Base-by-base conservation (phyloP, 768 basidiomycete species). In the Ramaria sp. region DNA sequence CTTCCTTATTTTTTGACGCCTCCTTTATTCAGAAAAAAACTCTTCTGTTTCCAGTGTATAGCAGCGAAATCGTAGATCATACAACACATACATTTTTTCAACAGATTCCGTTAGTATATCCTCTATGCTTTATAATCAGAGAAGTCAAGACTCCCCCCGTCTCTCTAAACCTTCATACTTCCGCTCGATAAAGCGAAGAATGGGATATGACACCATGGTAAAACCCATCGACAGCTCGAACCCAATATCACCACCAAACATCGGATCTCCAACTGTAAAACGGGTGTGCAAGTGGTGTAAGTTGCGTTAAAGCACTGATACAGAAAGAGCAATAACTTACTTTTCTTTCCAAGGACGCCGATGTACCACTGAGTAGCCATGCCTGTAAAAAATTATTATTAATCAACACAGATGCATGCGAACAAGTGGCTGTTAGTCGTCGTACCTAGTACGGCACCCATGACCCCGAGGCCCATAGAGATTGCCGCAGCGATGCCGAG, bases 401-500 rank as follows among this genome's bases (percentile, higher is more conserved):
- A 9, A n/a, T 48, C n/a, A 24, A n/a, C 24, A 27, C 10, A 24
- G 47, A 48, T 9, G 27, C 5, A 3, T n/a, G n/a, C 20, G 24
- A 24, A 6, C 47, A 48, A n/a, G 47, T 27, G n/a, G n/a, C n/a
- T n/a, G 18, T 44, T 7, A n/a, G 18, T 27, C 28, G 30, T 24
- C 70, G 69, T 71, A 9, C 70, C 70, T 32, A 71, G 50, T 10
- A 67, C 69, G 20, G 70, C 67, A 12, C 73, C 71, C n/a, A 65
- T 63, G 43, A 68, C 67, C 36, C 73, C 73, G 37, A 65, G 58
- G 28, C 67, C 52, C 30, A 66, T 59, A 18, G 71, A 68, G 5
- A 58, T 44, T 9, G 69, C 56, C 8, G 71, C 71, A 1, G 71
- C 74, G 34, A 67, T 50, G 7, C 73, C 73, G 13, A 70, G 34